phyloP scores from a whole-genome alignment of 23 red algal genomes.

The Gracilaria domingensis region DNA sequence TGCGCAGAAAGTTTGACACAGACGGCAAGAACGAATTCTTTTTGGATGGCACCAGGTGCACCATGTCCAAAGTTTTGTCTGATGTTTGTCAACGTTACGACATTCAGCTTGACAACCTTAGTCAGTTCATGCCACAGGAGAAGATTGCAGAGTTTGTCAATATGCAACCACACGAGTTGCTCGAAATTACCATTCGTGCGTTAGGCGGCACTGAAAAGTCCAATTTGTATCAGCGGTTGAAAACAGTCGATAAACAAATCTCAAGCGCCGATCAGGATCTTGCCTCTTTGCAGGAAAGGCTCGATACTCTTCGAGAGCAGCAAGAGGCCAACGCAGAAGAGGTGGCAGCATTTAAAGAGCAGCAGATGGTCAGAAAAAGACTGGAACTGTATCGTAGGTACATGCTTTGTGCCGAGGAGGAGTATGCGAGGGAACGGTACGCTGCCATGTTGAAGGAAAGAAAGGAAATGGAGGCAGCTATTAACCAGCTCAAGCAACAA shows the following conservation, averaged over 20 bases:
- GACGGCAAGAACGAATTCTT: conserved; percentile 59
- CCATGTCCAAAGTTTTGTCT: conserved; percentile 36
- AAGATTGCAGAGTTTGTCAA: conserved; percentile 89
- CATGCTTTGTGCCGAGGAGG: conserved; percentile 38
- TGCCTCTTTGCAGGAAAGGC: conserved; percentile 38
- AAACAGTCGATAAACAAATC: conserved; percentile 46
- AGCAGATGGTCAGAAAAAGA: conserved; percentile 37
- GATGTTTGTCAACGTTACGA: conserved; percentile 74
- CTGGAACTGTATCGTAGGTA: conserved; percentile 66
- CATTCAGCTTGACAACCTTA: conserved; percentile 98
- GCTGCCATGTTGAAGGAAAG: conserved; percentile 23
- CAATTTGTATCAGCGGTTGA: conserved; percentile 49
- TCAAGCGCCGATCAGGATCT: background rate
- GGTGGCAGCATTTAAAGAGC: conserved; percentile 65
- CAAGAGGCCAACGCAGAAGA: conserved; percentile 69
- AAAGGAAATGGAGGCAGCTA: conserved; percentile 27
- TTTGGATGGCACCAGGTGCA: conserved; percentile 63
- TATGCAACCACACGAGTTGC: conserved; percentile 71
- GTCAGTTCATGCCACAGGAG: conserved; percentile 98
- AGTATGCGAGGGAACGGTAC: conserved; percentile 13
- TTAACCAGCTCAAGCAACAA: conserved; percentile 11
- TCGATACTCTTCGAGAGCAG: conserved; percentile 63
- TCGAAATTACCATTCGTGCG: conserved; percentile 73
- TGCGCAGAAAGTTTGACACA: conserved; percentile 66
- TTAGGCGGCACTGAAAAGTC: conserved; percentile 66